Evolutionary conservation across 306 rosid genomes (phyloP).

Genomic region (Dryas drummondii): DNA sequence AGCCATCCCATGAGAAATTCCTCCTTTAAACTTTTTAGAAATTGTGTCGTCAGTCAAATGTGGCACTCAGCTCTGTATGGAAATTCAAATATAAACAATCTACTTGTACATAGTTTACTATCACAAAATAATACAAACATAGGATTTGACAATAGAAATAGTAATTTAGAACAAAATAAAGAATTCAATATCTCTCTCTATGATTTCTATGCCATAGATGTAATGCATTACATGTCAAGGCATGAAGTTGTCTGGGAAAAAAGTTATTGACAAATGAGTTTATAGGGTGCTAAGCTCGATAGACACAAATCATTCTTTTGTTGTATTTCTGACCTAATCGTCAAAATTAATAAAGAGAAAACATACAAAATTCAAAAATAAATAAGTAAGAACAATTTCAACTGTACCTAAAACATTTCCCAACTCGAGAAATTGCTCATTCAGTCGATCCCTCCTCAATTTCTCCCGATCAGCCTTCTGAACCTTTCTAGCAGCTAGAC

Average conservation of each 20-base stretch:
- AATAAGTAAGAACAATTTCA: background rate
- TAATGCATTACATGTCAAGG: background rate
- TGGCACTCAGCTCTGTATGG: background rate
- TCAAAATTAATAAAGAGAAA: no score
- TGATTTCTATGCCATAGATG: background rate
- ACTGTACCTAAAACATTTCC: conserved; percentile 62
- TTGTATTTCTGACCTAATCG: no score
- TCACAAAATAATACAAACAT: background rate
- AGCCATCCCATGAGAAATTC: background rate
- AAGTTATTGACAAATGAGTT: no score
- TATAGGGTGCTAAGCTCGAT: no score
- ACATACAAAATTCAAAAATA: background rate
- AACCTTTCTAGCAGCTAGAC: conserved; percentile 59
- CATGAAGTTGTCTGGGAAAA: no score
- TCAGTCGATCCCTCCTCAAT: conserved; percentile 74
- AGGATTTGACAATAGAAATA: background rate
- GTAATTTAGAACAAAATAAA: background rate
- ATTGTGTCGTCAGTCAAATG: background rate
- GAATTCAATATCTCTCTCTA: background rate
- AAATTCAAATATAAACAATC: background rate
- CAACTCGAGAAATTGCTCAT: conserved; percentile 75
- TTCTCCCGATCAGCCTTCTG: conserved; percentile 95
- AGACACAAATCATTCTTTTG: no score
- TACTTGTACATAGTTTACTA: background rate
- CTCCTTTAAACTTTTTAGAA: background rate